Percentiles rank a stretch among this genome's conserved stretches.
Conservation (phyloP, 1,284 basidiomycete genomes). For the Ceratobasidium sp. region DNA sequence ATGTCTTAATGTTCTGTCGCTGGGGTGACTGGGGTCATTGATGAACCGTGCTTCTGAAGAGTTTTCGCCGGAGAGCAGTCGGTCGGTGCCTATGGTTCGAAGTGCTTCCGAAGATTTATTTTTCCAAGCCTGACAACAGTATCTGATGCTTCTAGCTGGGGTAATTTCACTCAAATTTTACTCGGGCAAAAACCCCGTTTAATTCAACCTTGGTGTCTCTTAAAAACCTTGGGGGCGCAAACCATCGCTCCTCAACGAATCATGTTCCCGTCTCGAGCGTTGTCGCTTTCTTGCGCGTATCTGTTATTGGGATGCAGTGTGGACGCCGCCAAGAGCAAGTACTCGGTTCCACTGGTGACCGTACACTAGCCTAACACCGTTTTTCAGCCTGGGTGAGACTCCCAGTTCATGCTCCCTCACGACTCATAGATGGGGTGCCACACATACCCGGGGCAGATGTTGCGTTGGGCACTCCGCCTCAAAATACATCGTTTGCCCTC, state of each 20-base stretch:
- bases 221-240: too few species aligned
- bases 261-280: background rate
- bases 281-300: background rate
- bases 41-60: too few species aligned
- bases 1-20: background rate
- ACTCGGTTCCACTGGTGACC: background rate
- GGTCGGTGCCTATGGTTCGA: too few species aligned
- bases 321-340: background rate
- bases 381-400: conserved; percentile 18
- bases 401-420: conserved; percentile 8
- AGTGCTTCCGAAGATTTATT: background rate
- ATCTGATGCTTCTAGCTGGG: background rate
- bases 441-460: conserved; percentile 8
- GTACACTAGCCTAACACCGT: background rate
- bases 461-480: conserved; percentile 25
- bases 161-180: too few species aligned
- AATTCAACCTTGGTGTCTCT: too few species aligned
- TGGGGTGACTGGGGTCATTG: too few species aligned
- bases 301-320: background rate
- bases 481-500: conserved; percentile 23
- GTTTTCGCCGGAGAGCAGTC: background rate
- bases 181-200: too few species aligned
- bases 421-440: background rate
- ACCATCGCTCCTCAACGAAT: background rate
- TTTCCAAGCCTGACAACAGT: background rate